A percentile compares a stretch with the other conserved stretches of the same genome.
Evolutionary conservation across 139 green algal species (phyloP).

Genomic region (Chlamydomonas sphaeroides): DNA sequence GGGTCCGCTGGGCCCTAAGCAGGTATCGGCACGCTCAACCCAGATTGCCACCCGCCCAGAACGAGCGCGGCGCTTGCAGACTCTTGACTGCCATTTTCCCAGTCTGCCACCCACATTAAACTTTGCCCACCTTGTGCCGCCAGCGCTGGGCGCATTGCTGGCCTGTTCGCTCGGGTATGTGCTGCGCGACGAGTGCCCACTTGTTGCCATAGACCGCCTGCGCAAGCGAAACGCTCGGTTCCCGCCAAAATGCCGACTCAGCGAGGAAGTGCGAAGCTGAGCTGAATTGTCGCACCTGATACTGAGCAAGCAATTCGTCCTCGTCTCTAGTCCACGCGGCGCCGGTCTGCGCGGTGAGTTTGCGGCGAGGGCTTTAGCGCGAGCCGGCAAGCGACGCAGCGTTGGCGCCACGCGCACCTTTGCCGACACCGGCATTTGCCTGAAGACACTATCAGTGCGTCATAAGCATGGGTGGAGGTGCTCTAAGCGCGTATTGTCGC

Average conservation of each 20-base stretch:
- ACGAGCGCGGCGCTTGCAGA: too few species aligned
- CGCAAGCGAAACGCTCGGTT: not conserved
- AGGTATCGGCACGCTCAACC: too few species aligned
- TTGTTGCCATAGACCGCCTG: constrained; percentile 70
- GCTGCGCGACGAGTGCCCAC: constrained; percentile 80
- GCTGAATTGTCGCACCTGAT: not conserved
- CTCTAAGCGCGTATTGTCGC: too few species aligned
- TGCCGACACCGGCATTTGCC: not conserved
- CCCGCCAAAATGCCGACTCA: not conserved
- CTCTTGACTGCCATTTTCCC: too few species aligned
- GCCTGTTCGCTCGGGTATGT: constrained; percentile 81
- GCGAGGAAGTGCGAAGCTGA: not conserved
- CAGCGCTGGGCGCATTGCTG: constrained; percentile 91
- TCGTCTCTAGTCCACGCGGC: constrained; percentile 18
- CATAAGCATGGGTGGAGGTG: too few species aligned
- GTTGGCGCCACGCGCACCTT: not conserved
- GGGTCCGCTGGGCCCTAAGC: too few species aligned
- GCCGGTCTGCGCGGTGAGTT: constrained; percentile 5
- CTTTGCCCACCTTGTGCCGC: constrained; percentile 84
- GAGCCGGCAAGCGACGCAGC: not conserved
- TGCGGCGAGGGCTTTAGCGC: too few species aligned
- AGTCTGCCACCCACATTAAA: too few species aligned
- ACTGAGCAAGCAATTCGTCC: not conserved
- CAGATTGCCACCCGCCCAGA: too few species aligned
- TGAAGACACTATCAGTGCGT: too few species aligned